A percentile compares a stretch with the other conserved stretches of the same genome.
These are phyloP conservation scores for Hirsutella thompsonii DNA, from an alignment of 2,329 filamentous ascomycete genomes.

Conservation along the genomic window DNA sequence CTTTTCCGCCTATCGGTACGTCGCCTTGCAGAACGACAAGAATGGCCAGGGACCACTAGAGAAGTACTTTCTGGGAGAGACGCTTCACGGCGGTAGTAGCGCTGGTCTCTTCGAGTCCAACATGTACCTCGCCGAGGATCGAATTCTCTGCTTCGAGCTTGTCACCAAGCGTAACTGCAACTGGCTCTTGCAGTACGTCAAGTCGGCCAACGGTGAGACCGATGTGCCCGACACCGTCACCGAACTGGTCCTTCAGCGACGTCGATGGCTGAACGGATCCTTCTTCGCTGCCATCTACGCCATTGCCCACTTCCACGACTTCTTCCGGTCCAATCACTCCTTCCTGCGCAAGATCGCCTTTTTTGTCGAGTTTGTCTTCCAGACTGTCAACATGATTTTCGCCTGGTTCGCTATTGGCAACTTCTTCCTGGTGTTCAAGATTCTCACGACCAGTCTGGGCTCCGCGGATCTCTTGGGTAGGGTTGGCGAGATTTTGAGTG, in stretches of 20 bases:
- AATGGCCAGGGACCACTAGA: conserved; percentile 83
- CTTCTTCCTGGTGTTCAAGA: conserved; percentile 98
- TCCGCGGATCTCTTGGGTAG: conserved; percentile 56
- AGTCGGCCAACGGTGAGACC: conserved; percentile 91
- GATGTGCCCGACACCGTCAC: conserved; percentile 92
- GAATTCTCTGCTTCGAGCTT: conserved; percentile 96
- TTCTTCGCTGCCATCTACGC: conserved; percentile 98
- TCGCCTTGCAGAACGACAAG: conserved; percentile 94
- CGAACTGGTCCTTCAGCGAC: conserved; percentile 87
- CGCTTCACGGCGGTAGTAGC: conserved; percentile 80
- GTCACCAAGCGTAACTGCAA: conserved; percentile 95
- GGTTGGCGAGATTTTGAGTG: conserved; percentile 66
- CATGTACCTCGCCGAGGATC: conserved; percentile 98
- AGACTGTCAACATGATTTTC: conserved; percentile 94
- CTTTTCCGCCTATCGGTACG: conserved; percentile 94
- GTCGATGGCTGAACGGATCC: conserved; percentile 94
- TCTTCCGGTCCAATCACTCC: conserved; percentile 87
- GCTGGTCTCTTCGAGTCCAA: conserved; percentile 97
- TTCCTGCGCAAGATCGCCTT: conserved; percentile 80
- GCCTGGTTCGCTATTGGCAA: conserved; percentile 98
- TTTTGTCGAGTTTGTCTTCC: conserved; percentile 85
- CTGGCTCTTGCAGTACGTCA: conserved; percentile 97
- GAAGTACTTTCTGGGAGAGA: conserved; percentile 95
- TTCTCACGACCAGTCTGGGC: conserved; percentile 78
- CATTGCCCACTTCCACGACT: conserved; percentile 87